These are phyloP conservation scores for Argentina anserina DNA, from an alignment of 306 rosid genomes.

Conservation along the genomic window DNA sequence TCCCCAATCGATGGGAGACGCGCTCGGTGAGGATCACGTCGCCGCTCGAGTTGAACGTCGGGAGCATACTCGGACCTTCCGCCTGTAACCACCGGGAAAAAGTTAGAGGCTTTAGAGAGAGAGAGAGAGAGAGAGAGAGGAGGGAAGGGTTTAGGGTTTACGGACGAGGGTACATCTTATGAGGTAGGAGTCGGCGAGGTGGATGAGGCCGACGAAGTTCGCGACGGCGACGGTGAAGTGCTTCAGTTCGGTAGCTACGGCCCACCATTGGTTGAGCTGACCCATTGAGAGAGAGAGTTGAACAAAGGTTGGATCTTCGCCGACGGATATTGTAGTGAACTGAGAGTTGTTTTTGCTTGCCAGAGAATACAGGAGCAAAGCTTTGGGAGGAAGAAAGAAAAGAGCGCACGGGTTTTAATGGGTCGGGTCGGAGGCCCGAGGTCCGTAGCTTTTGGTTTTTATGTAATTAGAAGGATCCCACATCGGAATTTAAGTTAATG, in stretches of 20 bases:
- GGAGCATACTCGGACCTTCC: slow-evolving; percentile 81
- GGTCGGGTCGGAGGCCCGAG: no score
- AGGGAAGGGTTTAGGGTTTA: not conserved
- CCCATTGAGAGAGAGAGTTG: no score
- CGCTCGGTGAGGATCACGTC: slow-evolving; percentile 61
- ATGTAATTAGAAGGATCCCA: no score
- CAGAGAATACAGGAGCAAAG: no score
- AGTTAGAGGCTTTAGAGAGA: no score
- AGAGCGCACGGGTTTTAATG: no score
- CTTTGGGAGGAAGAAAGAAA: no score
- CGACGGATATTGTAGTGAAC: not conserved
- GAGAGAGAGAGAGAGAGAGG: not conserved
- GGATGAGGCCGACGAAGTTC: slow-evolving; percentile 66
- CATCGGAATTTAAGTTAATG: no score
- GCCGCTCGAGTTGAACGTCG: slow-evolving; percentile 62
- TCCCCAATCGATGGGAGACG: slow-evolving; percentile 60
- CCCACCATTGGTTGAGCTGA: no score
- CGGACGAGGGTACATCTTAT: slow-evolving; percentile 57
- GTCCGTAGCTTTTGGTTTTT: no score
- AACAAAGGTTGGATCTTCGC: not conserved
- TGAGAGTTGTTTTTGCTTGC: not conserved
- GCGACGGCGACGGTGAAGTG: no score
- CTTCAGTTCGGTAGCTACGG: slow-evolving; percentile 45
- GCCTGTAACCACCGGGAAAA: slow-evolving; percentile 45
- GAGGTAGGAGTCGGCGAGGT: slow-evolving; percentile 56